phyloP scores from a whole-genome alignment of 768 basidiomycete genomes.

The Lactarius evosmus region DNA sequence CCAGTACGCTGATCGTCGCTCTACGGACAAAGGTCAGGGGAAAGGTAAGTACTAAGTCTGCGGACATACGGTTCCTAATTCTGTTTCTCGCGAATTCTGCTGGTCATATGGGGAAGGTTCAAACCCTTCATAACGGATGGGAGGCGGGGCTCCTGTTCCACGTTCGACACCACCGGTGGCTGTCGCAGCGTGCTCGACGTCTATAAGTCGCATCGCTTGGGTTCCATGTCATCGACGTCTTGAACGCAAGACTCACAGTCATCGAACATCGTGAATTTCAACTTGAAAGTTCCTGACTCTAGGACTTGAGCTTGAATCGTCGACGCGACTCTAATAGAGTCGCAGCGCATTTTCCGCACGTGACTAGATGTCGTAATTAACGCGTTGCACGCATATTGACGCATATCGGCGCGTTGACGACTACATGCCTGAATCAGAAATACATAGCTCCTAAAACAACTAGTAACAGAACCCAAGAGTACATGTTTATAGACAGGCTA shows the following conservation, averaged over 20 bases:
- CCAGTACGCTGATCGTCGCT: constrained; percentile 32
- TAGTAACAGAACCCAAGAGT: constrained; percentile 18
- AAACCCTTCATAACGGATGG: constrained; percentile 83
- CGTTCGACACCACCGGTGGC: constrained; percentile 42
- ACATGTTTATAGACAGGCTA: constrained; percentile 11
- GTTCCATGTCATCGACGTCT: constrained; percentile 9
- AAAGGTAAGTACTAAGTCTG: constrained; percentile 7
- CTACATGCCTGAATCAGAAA: constrained; percentile 14
- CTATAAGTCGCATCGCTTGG: constrained; percentile 39
- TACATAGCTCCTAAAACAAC: constrained; percentile 18
- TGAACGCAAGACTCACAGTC: constrained; percentile 37
- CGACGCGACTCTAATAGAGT: background rate
- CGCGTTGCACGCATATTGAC: no score
- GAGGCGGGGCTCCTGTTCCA: constrained; percentile 44
- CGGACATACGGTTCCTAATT: constrained; percentile 30
- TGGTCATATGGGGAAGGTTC: constrained; percentile 65
- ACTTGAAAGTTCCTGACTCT: background rate
- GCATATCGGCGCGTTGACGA: background rate
- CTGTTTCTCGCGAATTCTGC: constrained; percentile 48
- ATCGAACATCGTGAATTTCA: constrained; percentile 37
- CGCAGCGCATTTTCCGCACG: background rate
- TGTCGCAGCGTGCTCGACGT: constrained; percentile 78
- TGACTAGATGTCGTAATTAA: background rate
- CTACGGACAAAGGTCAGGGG: constrained; percentile 30
- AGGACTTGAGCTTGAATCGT: background rate